A percentile compares a stretch with the other conserved stretches of the same genome.
phyloP scores from a whole-genome alignment of 805 yeast species.

The Candida taoyuanica region DNA sequence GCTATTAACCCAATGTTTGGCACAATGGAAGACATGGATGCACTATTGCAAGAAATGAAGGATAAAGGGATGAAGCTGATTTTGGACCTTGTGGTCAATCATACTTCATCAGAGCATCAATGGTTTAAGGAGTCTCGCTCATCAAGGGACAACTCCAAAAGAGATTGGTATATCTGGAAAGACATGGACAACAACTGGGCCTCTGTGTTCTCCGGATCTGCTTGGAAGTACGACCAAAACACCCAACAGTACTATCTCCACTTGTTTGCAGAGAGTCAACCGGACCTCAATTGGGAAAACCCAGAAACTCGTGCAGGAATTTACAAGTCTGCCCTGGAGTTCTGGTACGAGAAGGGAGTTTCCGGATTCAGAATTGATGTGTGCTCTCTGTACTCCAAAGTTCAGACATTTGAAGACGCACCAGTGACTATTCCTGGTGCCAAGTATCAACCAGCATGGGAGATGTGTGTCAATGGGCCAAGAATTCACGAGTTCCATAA shows the following conservation, averaged over 20 bases:
- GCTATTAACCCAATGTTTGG: constrained; percentile 49
- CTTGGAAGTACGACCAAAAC: constrained; percentile 51
- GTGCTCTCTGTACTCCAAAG: constrained; percentile 49
- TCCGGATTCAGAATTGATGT: constrained; percentile 59
- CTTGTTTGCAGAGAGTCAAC: constrained; percentile 50
- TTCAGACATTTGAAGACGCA: constrained; percentile 41
- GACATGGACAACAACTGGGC: constrained; percentile 53
- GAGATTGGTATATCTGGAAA: constrained; percentile 61
- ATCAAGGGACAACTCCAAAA: constrained; percentile 46
- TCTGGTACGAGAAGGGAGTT: constrained; percentile 52
- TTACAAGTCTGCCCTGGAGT: constrained; percentile 43
- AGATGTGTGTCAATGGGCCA: constrained; percentile 41
- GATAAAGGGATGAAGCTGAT: constrained; percentile 47
- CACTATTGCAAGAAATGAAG: constrained; percentile 42
- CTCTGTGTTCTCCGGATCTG: constrained; percentile 47
- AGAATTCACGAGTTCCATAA: constrained; percentile 54
- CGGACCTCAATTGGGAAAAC: constrained; percentile 61
- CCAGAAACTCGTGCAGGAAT: constrained; percentile 29
- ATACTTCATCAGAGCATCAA: constrained; percentile 48
- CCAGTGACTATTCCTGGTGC: constrained; percentile 39
- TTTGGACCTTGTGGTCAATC: constrained; percentile 55
- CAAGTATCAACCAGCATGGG: constrained; percentile 37
- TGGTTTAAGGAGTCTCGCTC: constrained; percentile 56
- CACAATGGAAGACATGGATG: constrained; percentile 47
- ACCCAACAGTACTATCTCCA: constrained; percentile 54